A percentile compares a stretch with the other conserved stretches of the same genome.
These are phyloP conservation scores for Kuraishia piskuri DNA, from an alignment of 805 yeast species.

Conservation along the genomic window DNA sequence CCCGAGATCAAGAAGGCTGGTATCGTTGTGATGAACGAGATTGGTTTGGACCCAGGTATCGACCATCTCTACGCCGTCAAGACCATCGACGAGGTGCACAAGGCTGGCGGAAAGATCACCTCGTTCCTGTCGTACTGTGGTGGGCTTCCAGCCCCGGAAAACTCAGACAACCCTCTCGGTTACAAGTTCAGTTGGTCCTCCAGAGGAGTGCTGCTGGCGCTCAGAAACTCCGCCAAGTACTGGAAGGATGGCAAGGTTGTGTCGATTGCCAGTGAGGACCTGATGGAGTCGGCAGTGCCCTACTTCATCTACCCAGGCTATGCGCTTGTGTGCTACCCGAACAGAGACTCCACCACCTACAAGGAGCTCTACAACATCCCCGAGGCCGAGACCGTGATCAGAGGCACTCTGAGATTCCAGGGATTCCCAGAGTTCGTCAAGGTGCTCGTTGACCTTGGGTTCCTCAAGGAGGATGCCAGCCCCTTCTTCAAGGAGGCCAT, in stretches of 20 bases:
- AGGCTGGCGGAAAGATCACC: conserved; percentile 82
- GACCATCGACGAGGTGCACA: conserved; percentile 95
- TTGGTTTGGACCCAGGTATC: conserved; percentile 97
- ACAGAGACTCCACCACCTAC: conserved; percentile 94
- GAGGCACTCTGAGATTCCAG: conserved; percentile 97
- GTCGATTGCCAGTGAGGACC: conserved; percentile 75
- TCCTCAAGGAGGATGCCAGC: conserved; percentile 70
- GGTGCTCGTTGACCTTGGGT: conserved; percentile 89
- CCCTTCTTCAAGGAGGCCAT: conserved; percentile 46
- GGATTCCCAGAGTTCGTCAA: conserved; percentile 98
- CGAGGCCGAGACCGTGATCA: conserved; percentile 92
- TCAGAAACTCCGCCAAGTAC: conserved; percentile 88
- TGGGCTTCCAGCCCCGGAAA: conserved; percentile 97
- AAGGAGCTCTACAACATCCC: conserved; percentile 90
- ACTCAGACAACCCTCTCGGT: conserved; percentile 96
- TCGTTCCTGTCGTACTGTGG: conserved; percentile 97
- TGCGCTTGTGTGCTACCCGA: conserved; percentile 92
- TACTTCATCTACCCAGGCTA: conserved; percentile 94
- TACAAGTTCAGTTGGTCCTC: conserved; percentile 99
- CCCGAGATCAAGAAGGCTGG: conserved; percentile 89
- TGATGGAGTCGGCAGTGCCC: conserved; percentile 93
- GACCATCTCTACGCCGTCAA: conserved; percentile 98
- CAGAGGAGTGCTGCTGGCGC: conserved; percentile 92
- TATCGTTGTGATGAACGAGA: conserved; percentile 95
- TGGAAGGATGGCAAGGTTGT: conserved; percentile 81